Evolutionary conservation across 257 asterid species (phyloP).

Genomic region (Solanum ahanhuiri): DNA sequence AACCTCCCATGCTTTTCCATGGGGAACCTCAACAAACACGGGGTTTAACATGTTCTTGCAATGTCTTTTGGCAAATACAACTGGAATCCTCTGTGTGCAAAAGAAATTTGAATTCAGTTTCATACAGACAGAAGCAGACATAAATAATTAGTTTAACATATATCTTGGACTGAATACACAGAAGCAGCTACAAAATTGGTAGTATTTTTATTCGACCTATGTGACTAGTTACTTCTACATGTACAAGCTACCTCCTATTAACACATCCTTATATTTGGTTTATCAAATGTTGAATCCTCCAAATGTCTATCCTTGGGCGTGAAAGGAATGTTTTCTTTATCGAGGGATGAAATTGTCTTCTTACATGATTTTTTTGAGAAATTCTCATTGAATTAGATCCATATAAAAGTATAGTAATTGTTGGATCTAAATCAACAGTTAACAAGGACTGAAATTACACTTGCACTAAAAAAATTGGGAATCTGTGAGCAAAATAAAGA

Average conservation of each 20-base stretch:
- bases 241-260: neutral
- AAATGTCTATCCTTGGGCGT: neutral
- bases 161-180: no score
- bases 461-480: neutral
- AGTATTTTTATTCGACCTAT: neutral
- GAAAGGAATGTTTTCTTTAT: neutral
- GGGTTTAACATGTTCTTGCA: conserved; percentile 9
- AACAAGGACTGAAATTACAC: neutral
- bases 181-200: neutral
- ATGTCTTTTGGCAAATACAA: conserved; percentile 6
- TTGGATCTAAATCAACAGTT: neutral
- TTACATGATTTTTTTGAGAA: neutral
- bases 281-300: neutral
- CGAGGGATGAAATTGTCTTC: neutral
- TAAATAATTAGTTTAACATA: no score
- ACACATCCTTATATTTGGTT: neutral
- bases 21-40: conserved; percentile 18
- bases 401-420: neutral
- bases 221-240: neutral
- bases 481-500: neutral
- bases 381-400: neutral
- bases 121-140: neutral
- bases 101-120: neutral
- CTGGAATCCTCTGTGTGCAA: conserved; percentile 22
- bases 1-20: conserved; percentile 11